phyloP scores from a whole-genome alignment of 495 filamentous ascomycete genomes.

The Antarctomyces pellizariae region DNA sequence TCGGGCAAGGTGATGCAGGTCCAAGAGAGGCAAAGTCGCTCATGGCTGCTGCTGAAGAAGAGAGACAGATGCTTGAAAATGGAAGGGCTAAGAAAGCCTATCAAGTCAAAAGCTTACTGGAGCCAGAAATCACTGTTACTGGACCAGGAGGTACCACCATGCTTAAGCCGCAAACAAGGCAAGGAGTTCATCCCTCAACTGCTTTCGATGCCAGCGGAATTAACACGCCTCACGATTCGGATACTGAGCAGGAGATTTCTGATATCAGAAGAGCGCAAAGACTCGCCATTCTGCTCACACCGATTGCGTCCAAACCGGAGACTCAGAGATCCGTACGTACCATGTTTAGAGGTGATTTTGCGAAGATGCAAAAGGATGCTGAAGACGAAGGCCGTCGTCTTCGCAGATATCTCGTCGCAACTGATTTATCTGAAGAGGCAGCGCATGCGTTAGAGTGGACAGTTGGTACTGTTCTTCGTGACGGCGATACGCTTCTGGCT shows the following conservation, averaged over 20 bases:
- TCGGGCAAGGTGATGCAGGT: too few relatives aligned
- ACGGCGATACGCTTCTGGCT: slow-evolving; percentile 81
- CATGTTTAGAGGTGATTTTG: slow-evolving; percentile 70
- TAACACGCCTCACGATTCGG: slow-evolving; percentile 63
- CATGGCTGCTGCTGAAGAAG: slow-evolving; percentile 50
- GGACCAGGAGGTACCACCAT: slow-evolving; percentile 31
- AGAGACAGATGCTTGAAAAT: slow-evolving; percentile 30
- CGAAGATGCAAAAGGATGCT: slow-evolving; percentile 43
- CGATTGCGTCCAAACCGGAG: slow-evolving; percentile 50
- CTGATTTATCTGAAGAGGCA: slow-evolving; percentile 80
- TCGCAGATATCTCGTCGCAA: slow-evolving; percentile 78
- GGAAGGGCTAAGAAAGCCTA: slow-evolving; percentile 5
- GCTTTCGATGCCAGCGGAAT: slow-evolving; percentile 55
- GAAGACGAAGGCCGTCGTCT: slow-evolving; percentile 50
- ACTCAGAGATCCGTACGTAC: slow-evolving; percentile 63
- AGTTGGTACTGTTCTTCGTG: slow-evolving; percentile 80
- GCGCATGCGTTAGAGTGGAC: slow-evolving; percentile 92
- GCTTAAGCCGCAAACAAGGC: slow-evolving; percentile 31
- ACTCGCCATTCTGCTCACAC: slow-evolving; percentile 54
- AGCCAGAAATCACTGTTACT: slow-evolving; percentile 39
- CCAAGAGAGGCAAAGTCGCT: slow-evolving; percentile 26
- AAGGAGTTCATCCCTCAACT: slow-evolving; percentile 60
- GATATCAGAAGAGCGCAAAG: slow-evolving; percentile 75
- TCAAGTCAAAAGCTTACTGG: slow-evolving; percentile 29
- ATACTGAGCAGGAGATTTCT: slow-evolving; percentile 60